Evolutionary conservation across 2,329 filamentous ascomycete species (phyloP).

Genomic region (Colletotrichum camelliae): DNA sequence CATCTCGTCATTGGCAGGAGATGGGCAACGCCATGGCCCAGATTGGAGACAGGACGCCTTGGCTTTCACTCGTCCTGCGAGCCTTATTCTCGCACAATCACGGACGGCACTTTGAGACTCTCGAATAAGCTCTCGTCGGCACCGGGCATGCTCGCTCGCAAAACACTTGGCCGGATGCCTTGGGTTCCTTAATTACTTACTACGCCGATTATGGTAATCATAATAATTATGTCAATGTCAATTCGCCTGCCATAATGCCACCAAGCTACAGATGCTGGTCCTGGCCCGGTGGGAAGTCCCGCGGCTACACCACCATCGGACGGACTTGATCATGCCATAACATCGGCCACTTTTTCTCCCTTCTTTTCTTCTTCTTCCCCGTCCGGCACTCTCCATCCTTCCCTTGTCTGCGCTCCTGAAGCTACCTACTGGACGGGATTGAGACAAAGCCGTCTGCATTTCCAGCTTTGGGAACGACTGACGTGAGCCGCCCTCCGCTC

Average conservation of each 20-base stretch:
- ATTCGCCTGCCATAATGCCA: not conserved
- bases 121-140: not conserved
- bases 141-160: not conserved
- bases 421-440: not conserved
- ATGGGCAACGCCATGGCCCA: slow-evolving; percentile 17
- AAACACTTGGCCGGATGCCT: not conserved
- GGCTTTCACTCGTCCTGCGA: not conserved
- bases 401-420: not conserved
- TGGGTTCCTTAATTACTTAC: not conserved
- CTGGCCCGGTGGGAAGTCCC: slow-evolving; percentile 7
- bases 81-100: not conserved
- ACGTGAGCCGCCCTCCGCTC: not conserved
- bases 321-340: slow-evolving; percentile 2
- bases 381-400: not conserved
- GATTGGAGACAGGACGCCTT: slow-evolving; percentile 1
- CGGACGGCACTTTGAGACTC: not conserved
- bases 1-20: slow-evolving; percentile 20
- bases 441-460: not conserved
- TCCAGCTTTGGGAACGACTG: not conserved
- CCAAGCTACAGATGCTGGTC: not conserved
- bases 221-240: not conserved
- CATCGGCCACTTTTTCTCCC: not conserved
- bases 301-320: slow-evolving; percentile 6
- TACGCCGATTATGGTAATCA: not conserved
- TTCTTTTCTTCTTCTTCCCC: not conserved